phyloP scores from a whole-genome alignment of 441 rosid genomes.

The Erysimum cheiri region DNA sequence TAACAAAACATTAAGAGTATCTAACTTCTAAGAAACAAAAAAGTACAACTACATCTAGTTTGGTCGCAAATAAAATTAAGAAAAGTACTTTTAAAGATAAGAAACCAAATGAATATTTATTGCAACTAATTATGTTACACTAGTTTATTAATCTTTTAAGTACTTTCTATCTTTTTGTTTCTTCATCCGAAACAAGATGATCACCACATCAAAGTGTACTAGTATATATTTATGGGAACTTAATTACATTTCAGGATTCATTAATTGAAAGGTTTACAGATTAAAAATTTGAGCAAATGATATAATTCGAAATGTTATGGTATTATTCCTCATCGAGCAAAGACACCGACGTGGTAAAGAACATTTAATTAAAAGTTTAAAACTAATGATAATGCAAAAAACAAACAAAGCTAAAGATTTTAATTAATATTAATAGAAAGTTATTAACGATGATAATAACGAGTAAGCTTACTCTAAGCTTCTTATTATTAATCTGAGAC shows the following conservation, averaged over 20 bases:
- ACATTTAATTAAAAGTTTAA: conserved; percentile 18
- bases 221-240: conserved; percentile 20
- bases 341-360: conserved; percentile 22
- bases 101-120: not conserved
- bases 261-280: not conserved
- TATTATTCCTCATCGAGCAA: conserved; percentile 27
- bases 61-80: conserved; percentile 13
- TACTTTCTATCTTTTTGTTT: conserved; percentile 24
- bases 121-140: conserved; percentile 13
- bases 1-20: not conserved
- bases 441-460: conserved; percentile 36
- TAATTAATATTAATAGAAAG: conserved; percentile 24
- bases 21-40: not conserved
- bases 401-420: conserved; percentile 12
- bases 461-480: conserved; percentile 41
- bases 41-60: conserved; percentile 17
- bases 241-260: conserved; percentile 13
- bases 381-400: conserved; percentile 25
- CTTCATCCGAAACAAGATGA: conserved; percentile 34
- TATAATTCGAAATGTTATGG: conserved; percentile 3
- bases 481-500: conserved; percentile 24
- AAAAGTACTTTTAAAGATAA: conserved; percentile 1
- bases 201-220: too few relatives aligned
- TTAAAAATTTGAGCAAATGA: not conserved
- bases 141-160: not conserved